Percentiles rank a stretch among this genome's conserved stretches.
These are phyloP conservation scores for Trichoderma sp. DNA, from an alignment of 2,329 filamentous ascomycete species.

Conservation along the genomic window DNA sequence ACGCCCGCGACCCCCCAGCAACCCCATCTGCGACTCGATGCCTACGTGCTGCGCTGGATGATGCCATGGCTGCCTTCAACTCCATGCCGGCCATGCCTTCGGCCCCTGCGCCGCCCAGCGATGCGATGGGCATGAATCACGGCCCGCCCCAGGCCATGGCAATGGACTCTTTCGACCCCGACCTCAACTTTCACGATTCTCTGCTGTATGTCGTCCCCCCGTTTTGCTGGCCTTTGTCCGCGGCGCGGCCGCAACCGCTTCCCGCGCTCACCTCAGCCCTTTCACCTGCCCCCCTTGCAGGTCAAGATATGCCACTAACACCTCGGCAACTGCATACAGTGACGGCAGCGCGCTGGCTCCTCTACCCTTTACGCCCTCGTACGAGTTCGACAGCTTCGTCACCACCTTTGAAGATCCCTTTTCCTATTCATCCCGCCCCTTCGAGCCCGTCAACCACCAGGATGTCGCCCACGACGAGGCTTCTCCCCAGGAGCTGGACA, in stretches of 20 bases:
- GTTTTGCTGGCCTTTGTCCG: not conserved
- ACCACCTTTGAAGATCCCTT: constrained; percentile 69
- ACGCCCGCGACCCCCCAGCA: not conserved
- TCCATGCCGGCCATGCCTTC: constrained; percentile 56
- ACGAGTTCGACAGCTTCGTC: constrained; percentile 63
- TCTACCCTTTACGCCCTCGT: constrained; percentile 59
- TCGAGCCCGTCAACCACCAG: constrained; percentile 48
- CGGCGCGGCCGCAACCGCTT: not conserved
- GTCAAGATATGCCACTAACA: constrained; percentile 25
- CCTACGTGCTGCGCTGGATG: constrained; percentile 39
- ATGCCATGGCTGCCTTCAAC: constrained; percentile 63
- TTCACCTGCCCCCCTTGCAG: not conserved
- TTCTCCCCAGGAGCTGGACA: constrained; percentile 62
- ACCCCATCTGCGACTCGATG: constrained; percentile 31
- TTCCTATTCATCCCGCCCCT: constrained; percentile 56
- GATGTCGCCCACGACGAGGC: constrained; percentile 51
- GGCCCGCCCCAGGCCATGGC: constrained; percentile 44
- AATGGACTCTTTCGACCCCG: constrained; percentile 56
- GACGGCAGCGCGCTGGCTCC: constrained; percentile 42
- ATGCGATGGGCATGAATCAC: constrained; percentile 52
- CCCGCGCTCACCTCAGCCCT: not conserved
- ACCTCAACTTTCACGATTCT: constrained; percentile 58
- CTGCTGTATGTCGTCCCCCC: constrained; percentile 54
- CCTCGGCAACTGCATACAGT: constrained; percentile 32
- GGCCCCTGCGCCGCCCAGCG: constrained; percentile 44